Conservation (phyloP, 2,329 filamentous ascomycete species). For the Amauroascus niger region DNA sequence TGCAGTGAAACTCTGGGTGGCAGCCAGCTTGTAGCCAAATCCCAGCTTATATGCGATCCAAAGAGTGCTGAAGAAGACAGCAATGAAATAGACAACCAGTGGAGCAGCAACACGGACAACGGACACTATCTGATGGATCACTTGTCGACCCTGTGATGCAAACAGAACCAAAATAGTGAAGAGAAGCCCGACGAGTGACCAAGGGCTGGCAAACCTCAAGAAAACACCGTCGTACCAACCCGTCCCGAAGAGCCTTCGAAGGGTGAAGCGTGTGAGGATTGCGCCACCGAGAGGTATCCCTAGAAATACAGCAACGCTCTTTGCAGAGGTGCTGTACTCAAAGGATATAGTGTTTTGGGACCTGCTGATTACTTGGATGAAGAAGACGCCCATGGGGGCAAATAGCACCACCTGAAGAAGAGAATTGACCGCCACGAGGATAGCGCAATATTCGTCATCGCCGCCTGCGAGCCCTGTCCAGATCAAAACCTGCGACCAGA, state of each 20-base stretch:
- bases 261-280: slow-evolving; percentile 58
- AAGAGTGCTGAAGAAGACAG: slow-evolving; percentile 64
- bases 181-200: slow-evolving; percentile 70
- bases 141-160: slow-evolving; percentile 65
- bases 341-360: slow-evolving; percentile 42
- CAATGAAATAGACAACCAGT: slow-evolving; percentile 67
- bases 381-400: slow-evolving; percentile 58
- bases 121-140: slow-evolving; percentile 73
- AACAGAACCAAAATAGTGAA: slow-evolving; percentile 85
- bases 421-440: slow-evolving; percentile 66
- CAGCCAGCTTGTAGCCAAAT: slow-evolving; percentile 60
- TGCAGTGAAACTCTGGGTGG: slow-evolving; percentile 78
- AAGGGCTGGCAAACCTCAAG: slow-evolving; percentile 59
- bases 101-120: slow-evolving; percentile 74
- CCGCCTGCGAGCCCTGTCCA: slow-evolving; percentile 72
- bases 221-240: slow-evolving; percentile 60
- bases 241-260: slow-evolving; percentile 48
- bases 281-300: slow-evolving; percentile 75
- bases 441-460: slow-evolving; percentile 72
- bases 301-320: slow-evolving; percentile 73
- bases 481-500: slow-evolving; percentile 49
- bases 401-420: slow-evolving; percentile 65
- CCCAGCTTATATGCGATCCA: slow-evolving; percentile 54
- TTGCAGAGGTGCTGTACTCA: slow-evolving; percentile 55
- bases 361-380: slow-evolving; percentile 58